Evolutionary conservation across 352 stramenopile species (phyloP).

Genomic region (Phytophthora syringae): DNA sequence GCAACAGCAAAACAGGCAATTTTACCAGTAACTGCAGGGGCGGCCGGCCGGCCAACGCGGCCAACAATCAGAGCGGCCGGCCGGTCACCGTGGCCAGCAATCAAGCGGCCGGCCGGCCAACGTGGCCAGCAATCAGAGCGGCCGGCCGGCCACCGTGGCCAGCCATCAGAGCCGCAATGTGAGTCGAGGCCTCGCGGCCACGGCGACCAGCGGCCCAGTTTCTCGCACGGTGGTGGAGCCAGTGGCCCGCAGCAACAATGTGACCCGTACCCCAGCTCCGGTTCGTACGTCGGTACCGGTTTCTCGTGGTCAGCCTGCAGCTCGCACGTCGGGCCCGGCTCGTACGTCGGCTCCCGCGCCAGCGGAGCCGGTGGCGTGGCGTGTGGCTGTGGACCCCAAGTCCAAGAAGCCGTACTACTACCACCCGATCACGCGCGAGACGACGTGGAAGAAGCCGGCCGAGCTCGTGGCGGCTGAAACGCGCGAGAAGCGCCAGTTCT

Average conservation of each 20-base stretch:
- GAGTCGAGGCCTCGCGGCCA: slow-evolving; percentile 16
- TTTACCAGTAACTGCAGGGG: slow-evolving; percentile 18
- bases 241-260: not conserved
- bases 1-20: slow-evolving; percentile 21
- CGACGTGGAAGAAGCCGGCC: slow-evolving; percentile 96
- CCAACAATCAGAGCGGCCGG: slow-evolving; percentile 24
- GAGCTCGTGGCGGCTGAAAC: slow-evolving; percentile 82
- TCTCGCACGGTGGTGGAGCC: slow-evolving; percentile 7
- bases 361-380: slow-evolving; percentile 63
- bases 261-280: slow-evolving; percentile 8
- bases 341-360: not conserved
- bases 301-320: not conserved
- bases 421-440: slow-evolving; percentile 95
- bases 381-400: slow-evolving; percentile 80
- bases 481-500: slow-evolving; percentile 90
- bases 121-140: slow-evolving; percentile 22
- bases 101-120: slow-evolving; percentile 9
- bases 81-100: too few species aligned
- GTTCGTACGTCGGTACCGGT: slow-evolving; percentile 12
- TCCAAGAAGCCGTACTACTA: slow-evolving; percentile 97
- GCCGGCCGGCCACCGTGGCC: too few species aligned
- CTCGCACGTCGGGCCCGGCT: not conserved
- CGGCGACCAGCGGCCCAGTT: too few species aligned
- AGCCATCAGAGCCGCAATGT: slow-evolving; percentile 2
- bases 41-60: slow-evolving; percentile 9